Conservation (phyloP, 495 filamentous ascomycete genomes). For the Aspergillus sclerotioniger region DNA sequence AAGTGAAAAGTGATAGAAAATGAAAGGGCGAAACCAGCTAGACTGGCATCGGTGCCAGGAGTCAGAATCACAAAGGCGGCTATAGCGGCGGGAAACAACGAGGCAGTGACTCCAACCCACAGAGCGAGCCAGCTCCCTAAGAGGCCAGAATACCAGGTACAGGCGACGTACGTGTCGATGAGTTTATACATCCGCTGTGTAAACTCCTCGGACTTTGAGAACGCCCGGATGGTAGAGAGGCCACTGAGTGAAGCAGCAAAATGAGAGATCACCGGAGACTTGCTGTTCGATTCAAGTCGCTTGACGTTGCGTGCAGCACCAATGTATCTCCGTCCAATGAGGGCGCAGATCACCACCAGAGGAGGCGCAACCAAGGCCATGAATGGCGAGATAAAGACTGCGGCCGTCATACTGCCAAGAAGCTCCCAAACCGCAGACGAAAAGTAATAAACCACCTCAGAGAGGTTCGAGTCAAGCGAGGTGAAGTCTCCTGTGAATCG, state of each 20-base stretch:
- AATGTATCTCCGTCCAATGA: constrained; percentile 57
- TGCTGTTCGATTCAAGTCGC: constrained; percentile 68
- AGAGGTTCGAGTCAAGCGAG: constrained; percentile 63
- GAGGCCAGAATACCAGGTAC: background rate
- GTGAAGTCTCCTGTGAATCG: constrained; percentile 78
- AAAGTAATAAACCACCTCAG: constrained; percentile 56
- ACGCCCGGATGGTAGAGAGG: constrained; percentile 73
- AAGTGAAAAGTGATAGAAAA: constrained; percentile 45
- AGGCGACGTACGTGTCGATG: constrained; percentile 56
- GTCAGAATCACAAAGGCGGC: constrained; percentile 24
- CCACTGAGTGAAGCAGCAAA: constrained; percentile 70
- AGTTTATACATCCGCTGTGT: constrained; percentile 62
- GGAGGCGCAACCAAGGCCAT: constrained; percentile 21
- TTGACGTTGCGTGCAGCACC: constrained; percentile 72
- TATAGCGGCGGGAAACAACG: background rate
- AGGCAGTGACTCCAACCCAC: background rate
- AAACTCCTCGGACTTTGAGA: constrained; percentile 61
- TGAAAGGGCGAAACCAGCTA: constrained; percentile 69
- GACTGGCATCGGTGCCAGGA: constrained; percentile 58
- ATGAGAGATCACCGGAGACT: constrained; percentile 75
- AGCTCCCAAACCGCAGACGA: constrained; percentile 38
- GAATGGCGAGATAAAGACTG: constrained; percentile 32
- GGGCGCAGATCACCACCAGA: constrained; percentile 15
- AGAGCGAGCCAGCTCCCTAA: constrained; percentile 48
- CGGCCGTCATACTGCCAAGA: constrained; percentile 33